Conservation (phyloP, 2,329 filamentous ascomycete genomes). For the Pseudogymnoascus sp. region DNA sequence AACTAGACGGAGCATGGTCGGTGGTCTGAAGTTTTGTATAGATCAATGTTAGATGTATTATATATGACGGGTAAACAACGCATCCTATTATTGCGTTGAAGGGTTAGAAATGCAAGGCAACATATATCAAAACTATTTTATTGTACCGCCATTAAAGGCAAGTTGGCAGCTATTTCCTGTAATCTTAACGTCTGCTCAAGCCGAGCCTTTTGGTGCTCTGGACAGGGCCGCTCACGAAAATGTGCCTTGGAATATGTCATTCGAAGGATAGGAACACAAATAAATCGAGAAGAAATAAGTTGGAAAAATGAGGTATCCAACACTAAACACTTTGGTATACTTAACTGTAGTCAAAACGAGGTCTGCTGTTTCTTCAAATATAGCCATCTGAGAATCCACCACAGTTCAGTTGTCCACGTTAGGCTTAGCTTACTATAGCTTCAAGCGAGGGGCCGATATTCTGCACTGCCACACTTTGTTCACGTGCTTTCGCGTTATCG, state of each 20-base stretch:
- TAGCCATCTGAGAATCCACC: neutral
- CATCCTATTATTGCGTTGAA: neutral
- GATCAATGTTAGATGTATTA: slow-evolving; percentile 7
- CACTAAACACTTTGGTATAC: neutral
- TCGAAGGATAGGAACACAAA: neutral
- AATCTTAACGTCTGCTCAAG: neutral
- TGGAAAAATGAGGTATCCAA: neutral
- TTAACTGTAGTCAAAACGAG: neutral
- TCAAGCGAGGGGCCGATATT: neutral
- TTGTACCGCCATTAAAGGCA: neutral
- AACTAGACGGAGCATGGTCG: neutral
- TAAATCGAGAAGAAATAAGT: neutral
- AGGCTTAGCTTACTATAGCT: neutral
- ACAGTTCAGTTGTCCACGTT: neutral
- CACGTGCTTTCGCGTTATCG: neutral
- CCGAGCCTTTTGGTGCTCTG: neutral
- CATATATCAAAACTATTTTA: neutral
- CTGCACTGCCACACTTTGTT: neutral
- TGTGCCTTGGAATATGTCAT: neutral
- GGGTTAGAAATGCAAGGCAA: neutral
- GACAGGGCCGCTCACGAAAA: neutral
- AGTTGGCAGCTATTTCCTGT: neutral
- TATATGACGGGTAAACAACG: slow-evolving; percentile 4
- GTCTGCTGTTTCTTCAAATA: neutral
- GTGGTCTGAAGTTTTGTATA: slow-evolving; percentile 3